Evolutionary conservation across 306 rosid genomes (phyloP), one percentile per base, ranked within the genome.

Genomic region (Malus sylvestris): DNA sequence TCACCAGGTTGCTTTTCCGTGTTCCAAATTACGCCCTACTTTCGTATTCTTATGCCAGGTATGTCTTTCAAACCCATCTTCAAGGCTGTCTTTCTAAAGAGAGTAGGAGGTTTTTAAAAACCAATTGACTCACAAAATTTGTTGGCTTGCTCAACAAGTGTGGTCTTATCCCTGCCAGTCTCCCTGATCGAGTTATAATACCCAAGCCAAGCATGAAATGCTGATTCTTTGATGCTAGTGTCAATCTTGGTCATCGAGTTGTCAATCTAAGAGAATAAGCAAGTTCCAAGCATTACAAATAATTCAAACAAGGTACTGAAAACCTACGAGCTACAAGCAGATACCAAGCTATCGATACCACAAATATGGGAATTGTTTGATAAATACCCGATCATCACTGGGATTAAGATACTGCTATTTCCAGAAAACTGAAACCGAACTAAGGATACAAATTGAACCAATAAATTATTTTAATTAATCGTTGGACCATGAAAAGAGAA

Each of bases 201-300:
- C 49, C 96, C 93, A 30, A 92, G 99, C 97, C 97, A 95, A 5
- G 93, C 87, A 81, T 95, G 99, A 85, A 89, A 95, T 22, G 99
- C 98, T 35, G 87, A 93, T 82, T 89, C 98, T 84, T 95, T 95
- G 61, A 87, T 81, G 71, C 89, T 89, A 67, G 64, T 80, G 75
- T 89, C 97, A 32, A 95, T 83, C 88, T 86, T 95, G 53, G 87
- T 85, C 86, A 95, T 86, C 11, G 93, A 89, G 10, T 85, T 82
- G 68, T 89, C 97, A 63, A 95, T 79, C 98, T 94, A 86, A 80
- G 80, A 71, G 78, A 72, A 64, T 42, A 76, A 38, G 59, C 62
- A 38, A 40, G 57, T 52, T 57, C 60, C 75, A 57, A 52, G 25
- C 62, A 30, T 53, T 38, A 79, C 35, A 75, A 38, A 45, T 27